Percentiles rank a stretch among this genome's conserved stretches.
These are phyloP conservation scores for Didymella arachidicola DNA, from an alignment of 2,329 filamentous ascomycete species.

Conservation along the genomic window DNA sequence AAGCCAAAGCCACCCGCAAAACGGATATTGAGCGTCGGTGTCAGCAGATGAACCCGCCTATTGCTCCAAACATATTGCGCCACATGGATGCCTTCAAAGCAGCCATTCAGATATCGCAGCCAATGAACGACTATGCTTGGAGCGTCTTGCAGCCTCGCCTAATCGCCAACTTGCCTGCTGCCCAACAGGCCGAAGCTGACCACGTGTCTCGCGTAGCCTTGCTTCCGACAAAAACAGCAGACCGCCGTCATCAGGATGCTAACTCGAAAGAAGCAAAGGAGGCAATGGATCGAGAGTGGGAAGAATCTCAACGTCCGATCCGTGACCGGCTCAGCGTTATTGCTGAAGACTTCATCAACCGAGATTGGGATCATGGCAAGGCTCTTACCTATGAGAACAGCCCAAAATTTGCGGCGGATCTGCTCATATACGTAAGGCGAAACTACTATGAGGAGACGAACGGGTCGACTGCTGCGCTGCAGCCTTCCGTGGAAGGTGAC, in stretches of 20 bases:
- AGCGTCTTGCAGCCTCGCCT: slow-evolving; percentile 72
- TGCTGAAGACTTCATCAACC: slow-evolving; percentile 73
- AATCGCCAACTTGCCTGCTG: slow-evolving; percentile 69
- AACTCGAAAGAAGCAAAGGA: slow-evolving; percentile 64
- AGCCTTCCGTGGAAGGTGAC: slow-evolving; percentile 6
- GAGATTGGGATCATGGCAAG: slow-evolving; percentile 70
- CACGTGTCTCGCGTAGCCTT: slow-evolving; percentile 58
- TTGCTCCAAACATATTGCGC: slow-evolving; percentile 67
- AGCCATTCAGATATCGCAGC: slow-evolving; percentile 72
- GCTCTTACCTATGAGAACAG: slow-evolving; percentile 70
- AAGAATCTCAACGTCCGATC: slow-evolving; percentile 72
- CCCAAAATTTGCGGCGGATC: slow-evolving; percentile 74
- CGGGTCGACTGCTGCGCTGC: slow-evolving; percentile 56
- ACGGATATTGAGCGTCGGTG: slow-evolving; percentile 77
- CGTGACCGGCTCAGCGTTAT: slow-evolving; percentile 70
- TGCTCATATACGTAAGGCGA: slow-evolving; percentile 71
- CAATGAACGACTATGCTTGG: slow-evolving; percentile 75
- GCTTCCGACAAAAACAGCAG: slow-evolving; percentile 57
- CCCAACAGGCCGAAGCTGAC: slow-evolving; percentile 64
- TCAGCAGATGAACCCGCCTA: slow-evolving; percentile 69
- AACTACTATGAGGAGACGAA: slow-evolving; percentile 72
- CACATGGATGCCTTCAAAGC: slow-evolving; percentile 79
- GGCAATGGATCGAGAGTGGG: slow-evolving; percentile 72
- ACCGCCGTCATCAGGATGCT: slow-evolving; percentile 57
- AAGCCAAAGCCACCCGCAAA: slow-evolving; percentile 69